phyloP scores from a whole-genome alignment of 805 yeast species.

The Kodamaea sagamina region DNA sequence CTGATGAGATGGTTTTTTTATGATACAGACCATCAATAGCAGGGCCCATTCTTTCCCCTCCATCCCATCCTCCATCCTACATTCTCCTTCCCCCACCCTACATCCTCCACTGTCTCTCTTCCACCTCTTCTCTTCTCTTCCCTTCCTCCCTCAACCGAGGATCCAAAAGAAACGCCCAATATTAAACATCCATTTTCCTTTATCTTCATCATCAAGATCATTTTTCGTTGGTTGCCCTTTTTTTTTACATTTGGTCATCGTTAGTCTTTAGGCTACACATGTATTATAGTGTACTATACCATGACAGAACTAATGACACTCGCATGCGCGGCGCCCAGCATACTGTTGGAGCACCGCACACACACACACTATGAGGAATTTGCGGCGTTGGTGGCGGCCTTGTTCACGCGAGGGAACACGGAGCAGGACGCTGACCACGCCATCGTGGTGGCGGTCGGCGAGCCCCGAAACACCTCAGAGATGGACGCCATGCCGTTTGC shows the following conservation, averaged over 20 bases:
- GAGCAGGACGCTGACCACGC: conserved; percentile 38
- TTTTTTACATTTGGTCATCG: conserved; percentile 7
- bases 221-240: conserved; percentile 1
- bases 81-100: too few species aligned
- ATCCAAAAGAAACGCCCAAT: too few species aligned
- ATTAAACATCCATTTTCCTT: neutral
- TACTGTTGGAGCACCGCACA: conserved; percentile 2
- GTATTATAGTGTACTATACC: conserved; percentile 2
- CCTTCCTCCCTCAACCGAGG: too few species aligned
- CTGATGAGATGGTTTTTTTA: too few species aligned
- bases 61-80: too few species aligned
- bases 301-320: conserved; percentile 24
- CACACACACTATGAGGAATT: conserved; percentile 12
- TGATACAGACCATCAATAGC: too few species aligned
- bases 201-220: conserved; percentile 2
- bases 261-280: neutral
- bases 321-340: neutral
- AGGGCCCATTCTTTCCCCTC: too few species aligned
- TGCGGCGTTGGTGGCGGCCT: conserved; percentile 21
- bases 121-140: too few species aligned
- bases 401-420: conserved; percentile 34
- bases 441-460: conserved; percentile 30
- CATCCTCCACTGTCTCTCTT: too few species aligned
- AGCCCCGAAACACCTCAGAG: conserved; percentile 11
- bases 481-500: conserved; percentile 28